These are phyloP conservation scores for Blastomyces silverae DNA, from an alignment of 2,329 filamentous ascomycete genomes.

Conservation along the genomic window DNA sequence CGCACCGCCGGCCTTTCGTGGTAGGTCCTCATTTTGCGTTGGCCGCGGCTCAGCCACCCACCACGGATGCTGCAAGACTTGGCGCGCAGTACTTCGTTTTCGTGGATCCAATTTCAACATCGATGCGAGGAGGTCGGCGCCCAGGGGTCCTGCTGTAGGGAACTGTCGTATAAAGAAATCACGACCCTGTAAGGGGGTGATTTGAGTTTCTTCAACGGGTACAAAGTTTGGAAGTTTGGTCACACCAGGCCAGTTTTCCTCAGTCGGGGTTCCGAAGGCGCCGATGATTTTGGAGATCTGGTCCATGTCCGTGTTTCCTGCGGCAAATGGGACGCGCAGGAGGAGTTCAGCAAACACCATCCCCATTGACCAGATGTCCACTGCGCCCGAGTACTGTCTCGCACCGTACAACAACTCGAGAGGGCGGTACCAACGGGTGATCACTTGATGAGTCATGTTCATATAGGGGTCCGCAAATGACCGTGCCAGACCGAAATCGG, in stretches of 20 bases:
- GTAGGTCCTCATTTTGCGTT: conserved; percentile 73
- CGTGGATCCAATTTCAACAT: conserved; percentile 83
- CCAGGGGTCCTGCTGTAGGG: conserved; percentile 69
- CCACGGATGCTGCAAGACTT: conserved; percentile 76
- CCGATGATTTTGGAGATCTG: conserved; percentile 80
- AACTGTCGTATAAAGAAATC: conserved; percentile 72
- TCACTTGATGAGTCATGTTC: conserved; percentile 88
- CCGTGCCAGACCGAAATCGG: conserved; percentile 92
- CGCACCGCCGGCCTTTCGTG: conserved; percentile 64
- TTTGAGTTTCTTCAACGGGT: conserved; percentile 53
- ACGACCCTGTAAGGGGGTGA: conserved; percentile 54
- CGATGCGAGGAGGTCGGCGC: conserved; percentile 79
- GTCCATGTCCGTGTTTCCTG: conserved; percentile 76
- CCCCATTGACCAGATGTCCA: conserved; percentile 91
- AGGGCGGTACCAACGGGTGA: conserved; percentile 94
- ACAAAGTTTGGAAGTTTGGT: conserved; percentile 72
- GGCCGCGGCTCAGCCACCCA: conserved; percentile 80
- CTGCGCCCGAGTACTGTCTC: conserved; percentile 78
- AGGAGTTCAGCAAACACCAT: conserved; percentile 90
- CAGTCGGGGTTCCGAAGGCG: conserved; percentile 80
- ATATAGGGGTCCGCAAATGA: conserved; percentile 81
- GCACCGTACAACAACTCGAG: conserved; percentile 91
- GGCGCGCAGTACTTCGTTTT: conserved; percentile 68
- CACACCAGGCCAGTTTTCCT: conserved; percentile 94
- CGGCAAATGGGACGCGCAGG: conserved; percentile 72